These are phyloP conservation scores for Achaetomium macrosporum DNA, from an alignment of 2,329 filamentous ascomycete genomes.

Conservation along the genomic window DNA sequence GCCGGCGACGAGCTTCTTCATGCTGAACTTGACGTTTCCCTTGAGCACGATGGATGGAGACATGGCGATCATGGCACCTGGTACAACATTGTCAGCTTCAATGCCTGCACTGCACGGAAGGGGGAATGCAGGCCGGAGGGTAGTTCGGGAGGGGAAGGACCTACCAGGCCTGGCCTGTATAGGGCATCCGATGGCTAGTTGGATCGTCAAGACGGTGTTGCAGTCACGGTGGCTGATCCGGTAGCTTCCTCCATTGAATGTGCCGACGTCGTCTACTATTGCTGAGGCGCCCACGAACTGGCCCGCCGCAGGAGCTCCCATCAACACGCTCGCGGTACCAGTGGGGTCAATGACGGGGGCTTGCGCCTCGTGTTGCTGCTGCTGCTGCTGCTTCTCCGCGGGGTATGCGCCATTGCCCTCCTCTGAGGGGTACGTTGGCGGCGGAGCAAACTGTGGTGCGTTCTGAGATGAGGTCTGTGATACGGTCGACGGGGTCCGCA, in stretches of 20 bases:
- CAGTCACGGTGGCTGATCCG: slow-evolving; percentile 86
- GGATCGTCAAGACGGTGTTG: slow-evolving; percentile 84
- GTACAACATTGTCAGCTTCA: not conserved
- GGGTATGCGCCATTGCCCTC: slow-evolving; percentile 24
- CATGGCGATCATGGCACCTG: slow-evolving; percentile 91
- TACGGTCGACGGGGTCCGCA: slow-evolving; percentile 29
- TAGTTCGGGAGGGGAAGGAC: not conserved
- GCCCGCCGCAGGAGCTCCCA: slow-evolving; percentile 37
- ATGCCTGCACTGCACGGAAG: too few species aligned
- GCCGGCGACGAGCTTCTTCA: slow-evolving; percentile 85
- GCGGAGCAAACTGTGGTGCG: slow-evolving; percentile 27
- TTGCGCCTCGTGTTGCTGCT: slow-evolving; percentile 15
- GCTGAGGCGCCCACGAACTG: slow-evolving; percentile 58
- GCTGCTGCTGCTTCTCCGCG: slow-evolving; percentile 25
- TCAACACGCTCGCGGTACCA: slow-evolving; percentile 31
- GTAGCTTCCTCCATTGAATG: slow-evolving; percentile 93
- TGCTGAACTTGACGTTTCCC: slow-evolving; percentile 74
- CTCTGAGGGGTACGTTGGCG: slow-evolving; percentile 29
- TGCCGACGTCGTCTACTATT: slow-evolving; percentile 79
- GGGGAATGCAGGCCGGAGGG: not conserved
- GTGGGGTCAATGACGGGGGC: slow-evolving; percentile 25
- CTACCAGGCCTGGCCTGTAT: slow-evolving; percentile 70
- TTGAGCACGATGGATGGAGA: slow-evolving; percentile 78
- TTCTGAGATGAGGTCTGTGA: slow-evolving; percentile 23
- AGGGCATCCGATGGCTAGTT: slow-evolving; percentile 84